Base-by-base conservation (phyloP, 2,329 filamentous ascomycete genomes). In the Parafenestella ontariensis region DNA sequence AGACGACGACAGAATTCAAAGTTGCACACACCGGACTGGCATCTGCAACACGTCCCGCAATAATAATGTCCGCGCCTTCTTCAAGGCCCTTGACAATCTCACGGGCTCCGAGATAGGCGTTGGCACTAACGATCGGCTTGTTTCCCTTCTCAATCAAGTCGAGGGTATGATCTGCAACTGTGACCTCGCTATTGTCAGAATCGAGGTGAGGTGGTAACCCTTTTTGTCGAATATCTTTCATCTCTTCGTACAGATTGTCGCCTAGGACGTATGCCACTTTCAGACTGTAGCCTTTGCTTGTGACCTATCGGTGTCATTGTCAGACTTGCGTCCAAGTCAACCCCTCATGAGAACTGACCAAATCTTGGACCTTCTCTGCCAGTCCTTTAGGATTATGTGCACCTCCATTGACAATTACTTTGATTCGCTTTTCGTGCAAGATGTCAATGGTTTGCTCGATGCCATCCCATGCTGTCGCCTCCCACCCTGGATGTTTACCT, bases 331-430 rank as follows among this genome's bases (percentile, higher is more conserved):
- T 26, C n/a, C 9, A 11, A 46, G 3, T 23, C 10, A n/a, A 6
- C 23, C 20, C 15, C 18, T 20, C 2, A 40, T 15, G 6, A 21
- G 5, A 17, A 48, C 58, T 58, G 33, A 77, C 76, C 54, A 83
- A 56, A 17, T 75, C 64, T 4, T 76, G 68, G 0, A 79, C 74
- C 51, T 79, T 78, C 46, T 79, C 62, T 2, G 84, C 82, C 15
- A 87, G 62, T 0, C 79, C 82, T 52, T 76, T 76, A 0, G 85
- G 85, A 52, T 86, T 83, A 15, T 83, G 76, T 2, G 80, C 82
- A 0, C 85, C 85, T 2, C 84, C 84, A 59, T 87, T 86, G 50
- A 85, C 75, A 31, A 85, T 75, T 11, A 86, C 74, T 55, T 83
- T 84, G 70, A 86, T 85, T 0, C 76, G 65, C 54, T 83, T 80